Base-by-base conservation (phyloP, 257 asterid species). In the Fraxinus pennsylvanica region DNA sequence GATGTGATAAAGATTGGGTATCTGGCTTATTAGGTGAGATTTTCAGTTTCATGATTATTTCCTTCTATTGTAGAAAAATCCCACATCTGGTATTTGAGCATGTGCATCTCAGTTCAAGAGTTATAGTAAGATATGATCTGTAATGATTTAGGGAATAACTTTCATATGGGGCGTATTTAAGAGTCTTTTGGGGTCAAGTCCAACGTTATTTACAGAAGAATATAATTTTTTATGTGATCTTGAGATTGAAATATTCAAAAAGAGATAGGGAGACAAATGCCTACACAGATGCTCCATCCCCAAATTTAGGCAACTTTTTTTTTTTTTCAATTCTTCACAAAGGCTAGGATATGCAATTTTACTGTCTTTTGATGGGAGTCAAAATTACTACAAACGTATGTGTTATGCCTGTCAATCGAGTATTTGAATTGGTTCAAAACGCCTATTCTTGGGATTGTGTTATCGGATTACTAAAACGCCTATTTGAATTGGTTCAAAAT, bases 1-100 rank as follows among this genome's bases (percentile, higher is more conserved):
- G 73, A 59, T 76, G 63, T 73, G 82, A 29, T 67, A 61, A 76
- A 52, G 74, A 66, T 66, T 74, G 73, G 75, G 72, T 66, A 54
- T 74, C 65, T 54, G 65, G 67, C 29, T 59, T 59, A 59, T 6
- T 59, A 10, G 67, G 67, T 12, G 67, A 19, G 30, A 21, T 59
- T 59, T 57, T 1, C 30, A 59, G 22, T 57, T 57, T 57, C 10
- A 19, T 19, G 66, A 52, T 73, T 4, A 13, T 47, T 47, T 47
- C 57, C 21, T 4, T 3, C 1, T 3, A 47, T 47, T 47, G n/a
- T 47, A 15, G n/a, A 47, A 47, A 47, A 47, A 47, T 12, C n/a
- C n/a, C n/a, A 47, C 57, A 15, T 4, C 57, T 15, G 21, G 57
- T 47, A 47, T 47, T 47, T 47, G n/a, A 0, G 57, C 57, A 47